Evolutionary conservation across 2,329 filamentous ascomycete species (phyloP), one percentile per base, ranked within the genome.

Genomic region (Neofusicoccum sp.): DNA sequence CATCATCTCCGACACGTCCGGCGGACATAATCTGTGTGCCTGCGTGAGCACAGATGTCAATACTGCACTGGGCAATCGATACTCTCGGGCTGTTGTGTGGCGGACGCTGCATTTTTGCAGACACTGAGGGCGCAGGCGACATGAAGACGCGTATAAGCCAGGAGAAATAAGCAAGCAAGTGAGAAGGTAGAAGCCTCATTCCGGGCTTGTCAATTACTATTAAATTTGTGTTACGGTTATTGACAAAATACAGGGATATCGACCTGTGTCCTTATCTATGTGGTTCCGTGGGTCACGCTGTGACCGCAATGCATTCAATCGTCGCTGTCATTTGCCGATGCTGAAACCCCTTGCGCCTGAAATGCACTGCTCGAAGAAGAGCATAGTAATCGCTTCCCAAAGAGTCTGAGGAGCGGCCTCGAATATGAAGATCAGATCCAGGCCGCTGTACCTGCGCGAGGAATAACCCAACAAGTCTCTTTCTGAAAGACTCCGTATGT

Each of bases 321-420:
- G 30, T 56, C 26, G 51, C 51, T 43, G 43, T 56, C 51, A 56
- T 56, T 40, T 41, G 51, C 51, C 28, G 20, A 54, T 56, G 51
- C 14, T 33, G 30, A n/a, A 33, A 33, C 33, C 28, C 38, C 28
- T 30, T 56, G 26, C 51, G 51, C 51, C 51, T 43, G 16, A 43
- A 56, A 56, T 56, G 51, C 51, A 44, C n/a, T 56, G 36, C 38
- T 28, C 38, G 38, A 24, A 56, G 26, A 56, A n/a, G 38, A 43
- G 33, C 33, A 11, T 41, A 41, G 30, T 14, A 20, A 16, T 24
- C 11, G 14, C 11, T 51, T 51, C 30, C 45, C 45, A 49, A 49
- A 49, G n/a, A 31, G 41, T 44, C 41, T 20, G 20, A 20, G 20
- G 2, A 20, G 20, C 20, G 20, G 20, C 20, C 20, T 20, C 20